Evolutionary conservation across 2,329 filamentous ascomycete species (phyloP).

Genomic region (Botrytis medusae): DNA sequence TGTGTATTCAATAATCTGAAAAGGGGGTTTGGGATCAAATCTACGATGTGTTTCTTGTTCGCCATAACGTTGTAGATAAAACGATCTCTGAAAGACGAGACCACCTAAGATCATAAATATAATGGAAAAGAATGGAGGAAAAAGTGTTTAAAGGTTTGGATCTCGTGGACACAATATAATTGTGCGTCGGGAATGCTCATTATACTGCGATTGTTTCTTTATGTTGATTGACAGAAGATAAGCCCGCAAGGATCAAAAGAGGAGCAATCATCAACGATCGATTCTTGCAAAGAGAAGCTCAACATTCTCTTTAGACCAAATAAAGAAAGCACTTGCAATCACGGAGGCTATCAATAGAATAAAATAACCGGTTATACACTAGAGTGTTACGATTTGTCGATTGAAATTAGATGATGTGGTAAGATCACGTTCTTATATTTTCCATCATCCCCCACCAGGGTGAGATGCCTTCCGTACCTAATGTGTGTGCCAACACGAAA

Average conservation of each 20-base stretch:
- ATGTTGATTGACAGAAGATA: not conserved
- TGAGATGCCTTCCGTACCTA: not conserved
- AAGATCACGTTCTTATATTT: not conserved
- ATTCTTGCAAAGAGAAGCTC: not conserved
- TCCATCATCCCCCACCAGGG: not conserved
- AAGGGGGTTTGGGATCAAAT: not conserved
- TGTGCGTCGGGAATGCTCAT: not conserved
- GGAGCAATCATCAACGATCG: not conserved
- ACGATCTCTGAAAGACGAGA: too few relatives aligned
- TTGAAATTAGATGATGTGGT: not conserved
- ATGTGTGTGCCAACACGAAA: constrained; percentile 5
- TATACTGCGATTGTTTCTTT: not conserved
- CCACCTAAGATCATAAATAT: not conserved
- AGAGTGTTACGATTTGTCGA: not conserved
- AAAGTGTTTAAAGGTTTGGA: not conserved
- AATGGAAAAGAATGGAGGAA: not conserved
- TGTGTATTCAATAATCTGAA: not conserved
- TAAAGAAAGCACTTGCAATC: constrained; percentile 8
- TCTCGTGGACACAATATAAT: not conserved
- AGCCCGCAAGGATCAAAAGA: not conserved
- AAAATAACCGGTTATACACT: not conserved
- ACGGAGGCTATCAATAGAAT: not conserved
- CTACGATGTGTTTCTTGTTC: not conserved
- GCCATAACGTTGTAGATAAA: not conserved
- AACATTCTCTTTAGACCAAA: not conserved